Conservation (phyloP, 306 rosid species). For the Rosa multiflora region DNA sequence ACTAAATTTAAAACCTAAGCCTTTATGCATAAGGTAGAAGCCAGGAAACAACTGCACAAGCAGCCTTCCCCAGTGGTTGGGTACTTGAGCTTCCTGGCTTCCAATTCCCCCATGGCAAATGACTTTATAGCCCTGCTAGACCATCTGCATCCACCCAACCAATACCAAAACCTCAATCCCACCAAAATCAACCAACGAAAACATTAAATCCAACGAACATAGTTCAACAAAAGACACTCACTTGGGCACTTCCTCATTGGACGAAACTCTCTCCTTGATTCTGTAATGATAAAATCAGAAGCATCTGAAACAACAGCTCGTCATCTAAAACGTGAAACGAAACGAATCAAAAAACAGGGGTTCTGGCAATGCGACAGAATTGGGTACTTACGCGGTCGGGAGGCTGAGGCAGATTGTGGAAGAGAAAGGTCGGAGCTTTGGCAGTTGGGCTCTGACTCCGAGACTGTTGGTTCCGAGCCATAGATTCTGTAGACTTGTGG, state of each 20-base stretch:
- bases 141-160: constrained; percentile 54
- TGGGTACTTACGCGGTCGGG: constrained; percentile 61
- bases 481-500: constrained; percentile 23
- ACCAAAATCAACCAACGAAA: constrained; percentile 11
- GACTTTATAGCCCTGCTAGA: constrained; percentile 76
- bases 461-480: constrained; percentile 31
- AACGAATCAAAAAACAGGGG: background rate
- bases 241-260: constrained; percentile 50
- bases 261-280: constrained; percentile 48
- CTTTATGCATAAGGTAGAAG: background rate
- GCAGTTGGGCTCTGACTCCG: constrained; percentile 30
- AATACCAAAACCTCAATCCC: constrained; percentile 12
- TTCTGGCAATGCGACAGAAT: constrained; percentile 7
- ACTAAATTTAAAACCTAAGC: background rate
- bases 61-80: constrained; percentile 41
- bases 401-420: constrained; percentile 58
- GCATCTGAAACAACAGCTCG: constrained; percentile 37
- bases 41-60: background rate
- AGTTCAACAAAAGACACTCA: constrained; percentile 30
- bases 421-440: constrained; percentile 37
- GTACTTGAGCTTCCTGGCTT: constrained; percentile 70
- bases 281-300: constrained; percentile 51
- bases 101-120: constrained; percentile 61
- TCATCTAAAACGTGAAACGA: constrained; percentile 23
- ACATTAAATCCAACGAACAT: background rate